Evolutionary conservation across 208 protist species (phyloP), one percentile per base, ranked within the genome.

Genomic region (Herpetomonas tarakana): DNA sequence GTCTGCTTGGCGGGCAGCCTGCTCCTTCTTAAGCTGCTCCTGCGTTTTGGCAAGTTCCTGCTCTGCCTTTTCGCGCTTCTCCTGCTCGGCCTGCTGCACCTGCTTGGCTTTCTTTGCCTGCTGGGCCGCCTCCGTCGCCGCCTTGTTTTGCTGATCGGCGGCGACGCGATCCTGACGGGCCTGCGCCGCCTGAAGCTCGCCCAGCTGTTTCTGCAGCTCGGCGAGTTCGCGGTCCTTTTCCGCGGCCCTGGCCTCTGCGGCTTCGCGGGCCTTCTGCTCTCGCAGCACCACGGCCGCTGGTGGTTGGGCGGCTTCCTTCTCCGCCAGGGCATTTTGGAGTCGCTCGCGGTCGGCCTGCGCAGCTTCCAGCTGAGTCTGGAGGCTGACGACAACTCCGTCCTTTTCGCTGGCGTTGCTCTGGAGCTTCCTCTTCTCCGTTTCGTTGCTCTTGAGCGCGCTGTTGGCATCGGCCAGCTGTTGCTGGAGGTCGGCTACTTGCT

Each of bases 61-160:
- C 51, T 78, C 71, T 14, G 59, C 69, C 64, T 76, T 81, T 49
- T 68, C 70, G 26, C 66, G 78, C 9, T 59, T 59, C 11, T 67
- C 51, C 56, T 75, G 65, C 60, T 74, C 71, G 50, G 9, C 29
- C 46, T 54, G 55, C 29, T 65, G 50, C 19, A 62, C 28, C 39
- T 62, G 58, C 41, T 63, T 62, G 1, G 62, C 53, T 3, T 26
- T 56, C 35, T 53, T 68, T 11, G 25, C 52, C 9, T 60, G 58
- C 6, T 44, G 52, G 18, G 46, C 53, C 21, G 19, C 25, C 4
- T 26, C 22, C 19, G 28, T 62, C 14, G 63, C 29, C 49, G 35
- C 35, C 35, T 41, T 41, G 35, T 6, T 18, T 6, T 41, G 35
- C 9, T 14, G 9, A 6, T 41, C 35, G 9, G 6, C 9, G 6